Evolutionary conservation across 768 basidiomycete species (phyloP), one percentile per base, ranked within the genome.

Genomic region (Auriscalpium microsporum): DNA sequence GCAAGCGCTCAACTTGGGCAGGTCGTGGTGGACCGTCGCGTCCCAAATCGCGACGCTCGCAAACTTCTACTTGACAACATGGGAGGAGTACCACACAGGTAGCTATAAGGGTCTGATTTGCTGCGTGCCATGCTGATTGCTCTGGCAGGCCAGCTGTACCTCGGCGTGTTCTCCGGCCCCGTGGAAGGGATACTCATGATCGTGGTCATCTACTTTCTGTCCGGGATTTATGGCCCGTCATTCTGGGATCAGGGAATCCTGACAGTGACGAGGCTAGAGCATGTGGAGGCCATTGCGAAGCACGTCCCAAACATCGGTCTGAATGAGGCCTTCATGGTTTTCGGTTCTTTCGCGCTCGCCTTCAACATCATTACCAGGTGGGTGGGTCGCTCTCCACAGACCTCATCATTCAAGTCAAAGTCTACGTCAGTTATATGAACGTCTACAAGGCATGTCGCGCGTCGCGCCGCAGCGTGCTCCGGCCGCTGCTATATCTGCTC

Each of bases 11-110:
- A 94, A 95, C 62, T 77, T 97, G 19, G 92, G 90, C 11, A 78
- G 94, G 17, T 93, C 91, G 0, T 98, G 96, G 94, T 98, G 94
- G 95, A 97, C 94, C 0, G 86, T 98, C 36, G 81, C 87, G 0
- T 87, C 87, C 1, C 90, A 94, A 67, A 76, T 79, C 8, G 83
- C 80, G 9, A 80, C 82, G 0, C 72, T 86, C 17, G 80, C 79
- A 38, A 87, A 80, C 67, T 88, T 88, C 67, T 87, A 87, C 67
- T 71, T 87, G 42, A 82, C 83, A 1, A 87, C 86, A 17, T 87
- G 84, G 84, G 85, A 86, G 61, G 81, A 95, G 69, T 92, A 89
- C 64, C 88, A 97, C 62, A 97, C 94, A 2, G 89, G 88, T 76
- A 53, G 72, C 21, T 38, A 23, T 56, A 21, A 34, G 21, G 23